Base-by-base conservation (phyloP, 768 basidiomycete genomes). In the Kwoniella mangroviensis region DNA sequence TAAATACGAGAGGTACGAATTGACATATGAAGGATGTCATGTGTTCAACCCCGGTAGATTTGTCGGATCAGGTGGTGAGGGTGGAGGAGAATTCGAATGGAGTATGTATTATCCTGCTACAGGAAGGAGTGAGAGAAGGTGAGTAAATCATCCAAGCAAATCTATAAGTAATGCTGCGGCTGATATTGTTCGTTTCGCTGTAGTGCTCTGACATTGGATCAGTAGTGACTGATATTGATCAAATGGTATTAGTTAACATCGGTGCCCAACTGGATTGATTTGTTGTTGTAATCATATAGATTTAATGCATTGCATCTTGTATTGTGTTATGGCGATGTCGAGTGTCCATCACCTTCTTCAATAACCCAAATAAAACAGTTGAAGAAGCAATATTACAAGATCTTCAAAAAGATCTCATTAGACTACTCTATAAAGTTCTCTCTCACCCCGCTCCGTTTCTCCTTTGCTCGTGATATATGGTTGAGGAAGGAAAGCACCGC, bases 21-120 rank as follows among this genome's bases (percentile, higher is more conserved):
- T 97, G 73, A 98, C 95, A 0, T 99, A 99, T 82, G 94, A 95
- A 68, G 94, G 94, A 12, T 98, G 97, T 77, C 97, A 98, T 83
- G 97, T 98, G 28, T 94, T 98, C 86, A 99, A 99, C 81, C 97
- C 97, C 0, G 95, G 97, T 21, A 90, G 91, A 60, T 98, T 98
- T 80, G 86, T 94, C 15, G 89, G 92, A 4, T 90, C 88, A 59
- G 87, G 71, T 7, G 72, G 75, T 24, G 76, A 72, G 42, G 73
- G 68, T 24, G 76, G 70, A 42, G 79, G 79, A 21, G 79, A 90
- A 5, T 91, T 93, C 74, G 87, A 88, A 5, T 98, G 98, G 85
- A 93, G 91, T 12, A 92, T 93, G 2, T 99, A 95, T 75, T 92
- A 90, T 68, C 95, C 95, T 13, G 88, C 92, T 2, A 90, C 90